Conservation (phyloP, 2,329 filamentous ascomycete genomes). For the Dothiorella sarmentorum region DNA sequence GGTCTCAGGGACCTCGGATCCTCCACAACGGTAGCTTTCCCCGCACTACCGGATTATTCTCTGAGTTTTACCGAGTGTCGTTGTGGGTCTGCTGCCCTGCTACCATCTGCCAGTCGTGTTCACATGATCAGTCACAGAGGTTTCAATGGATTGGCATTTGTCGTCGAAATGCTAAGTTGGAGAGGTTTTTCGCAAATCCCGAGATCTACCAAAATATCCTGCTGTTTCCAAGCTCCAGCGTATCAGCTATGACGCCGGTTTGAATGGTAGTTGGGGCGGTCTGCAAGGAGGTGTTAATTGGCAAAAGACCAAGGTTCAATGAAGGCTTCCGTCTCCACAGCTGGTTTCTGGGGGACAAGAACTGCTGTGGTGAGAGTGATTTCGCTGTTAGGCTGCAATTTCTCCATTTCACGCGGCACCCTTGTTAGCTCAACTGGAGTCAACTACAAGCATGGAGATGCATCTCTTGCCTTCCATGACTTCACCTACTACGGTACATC, state of each 20-base stretch:
- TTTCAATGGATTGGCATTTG: not conserved
- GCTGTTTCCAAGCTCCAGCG: not conserved
- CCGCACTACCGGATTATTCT: not conserved
- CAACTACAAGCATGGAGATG: too few relatives aligned
- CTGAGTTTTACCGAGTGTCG: not conserved
- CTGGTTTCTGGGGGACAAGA: too few relatives aligned
- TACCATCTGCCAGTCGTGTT: not conserved
- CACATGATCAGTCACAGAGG: not conserved
- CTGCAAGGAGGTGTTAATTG: not conserved
- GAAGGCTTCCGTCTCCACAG: not conserved
- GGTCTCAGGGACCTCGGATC: constrained; percentile 1
- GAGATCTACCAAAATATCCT: not conserved
- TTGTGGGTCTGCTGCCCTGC: not conserved
- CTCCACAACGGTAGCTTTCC: constrained; percentile 1
- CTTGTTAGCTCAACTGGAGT: too few relatives aligned
- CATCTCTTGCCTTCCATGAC: too few relatives aligned
- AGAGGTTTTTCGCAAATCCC: not conserved
- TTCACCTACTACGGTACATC: too few relatives aligned
- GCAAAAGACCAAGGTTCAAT: not conserved
- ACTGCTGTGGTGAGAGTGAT: too few relatives aligned
- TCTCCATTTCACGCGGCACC: too few relatives aligned
- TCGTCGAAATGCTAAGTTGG: not conserved
- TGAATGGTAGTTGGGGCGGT: not conserved
- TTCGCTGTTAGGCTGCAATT: too few relatives aligned
- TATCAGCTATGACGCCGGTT: not conserved